These are phyloP conservation scores for Apiospora kogelbergensis DNA, from an alignment of 2,329 filamentous ascomycete species.

Conservation along the genomic window DNA sequence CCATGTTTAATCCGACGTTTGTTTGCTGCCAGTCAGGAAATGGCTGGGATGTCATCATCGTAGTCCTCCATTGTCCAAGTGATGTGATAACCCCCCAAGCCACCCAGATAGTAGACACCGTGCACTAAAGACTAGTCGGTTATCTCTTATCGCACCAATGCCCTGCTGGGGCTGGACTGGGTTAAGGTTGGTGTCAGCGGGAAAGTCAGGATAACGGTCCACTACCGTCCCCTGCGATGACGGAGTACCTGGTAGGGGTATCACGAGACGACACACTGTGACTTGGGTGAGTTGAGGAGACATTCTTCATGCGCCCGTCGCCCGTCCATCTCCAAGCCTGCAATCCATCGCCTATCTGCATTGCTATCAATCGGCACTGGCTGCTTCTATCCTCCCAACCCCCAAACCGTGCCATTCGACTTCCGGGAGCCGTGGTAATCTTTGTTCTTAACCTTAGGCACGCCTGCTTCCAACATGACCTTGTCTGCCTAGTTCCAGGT, in stretches of 20 bases:
- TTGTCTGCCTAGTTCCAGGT: slow-evolving; percentile 14
- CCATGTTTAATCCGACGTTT: neutral
- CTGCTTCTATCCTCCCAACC: neutral
- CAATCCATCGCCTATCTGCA: neutral
- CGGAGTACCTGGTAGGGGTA: neutral
- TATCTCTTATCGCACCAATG: slow-evolving; percentile 4
- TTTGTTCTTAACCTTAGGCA: neutral
- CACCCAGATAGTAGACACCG: neutral
- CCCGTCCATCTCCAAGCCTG: neutral
- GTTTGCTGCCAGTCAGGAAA: neutral
- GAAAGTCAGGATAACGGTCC: slow-evolving; percentile 4
- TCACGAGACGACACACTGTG: slow-evolving; percentile 8
- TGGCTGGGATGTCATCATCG: slow-evolving; percentile 1
- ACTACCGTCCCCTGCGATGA: slow-evolving; percentile 1
- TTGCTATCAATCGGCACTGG: neutral
- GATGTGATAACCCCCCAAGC: neutral
- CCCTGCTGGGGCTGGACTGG: neutral
- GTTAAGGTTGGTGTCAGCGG: slow-evolving; percentile 2
- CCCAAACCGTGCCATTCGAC: neutral
- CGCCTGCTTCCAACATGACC: slow-evolving; percentile 13
- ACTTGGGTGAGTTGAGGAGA: neutral
- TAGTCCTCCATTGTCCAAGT: neutral
- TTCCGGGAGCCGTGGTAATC: neutral
- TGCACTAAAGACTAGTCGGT: neutral
- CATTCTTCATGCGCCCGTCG: slow-evolving; percentile 2